Percentiles rank a stretch among this genome's conserved stretches.
Evolutionary conservation across 768 basidiomycete genomes (phyloP).

Genomic region (Chlorophyllum brunneum): DNA sequence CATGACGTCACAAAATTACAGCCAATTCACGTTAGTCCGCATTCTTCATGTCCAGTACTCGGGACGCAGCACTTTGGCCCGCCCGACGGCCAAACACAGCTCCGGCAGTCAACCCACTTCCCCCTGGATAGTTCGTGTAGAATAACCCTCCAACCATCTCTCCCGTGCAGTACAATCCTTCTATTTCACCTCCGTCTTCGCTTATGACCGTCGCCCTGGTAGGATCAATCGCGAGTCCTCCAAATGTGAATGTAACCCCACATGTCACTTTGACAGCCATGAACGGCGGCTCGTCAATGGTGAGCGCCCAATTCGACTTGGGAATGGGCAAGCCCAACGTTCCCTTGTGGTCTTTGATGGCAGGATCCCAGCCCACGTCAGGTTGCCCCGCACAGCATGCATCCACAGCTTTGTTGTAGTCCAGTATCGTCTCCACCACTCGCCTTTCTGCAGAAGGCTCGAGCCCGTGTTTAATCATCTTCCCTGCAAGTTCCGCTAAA

Average conservation of each 20-base stretch:
- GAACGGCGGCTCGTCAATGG: slow-evolving; percentile 49
- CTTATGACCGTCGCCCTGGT: slow-evolving; percentile 48
- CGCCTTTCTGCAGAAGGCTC: slow-evolving; percentile 25
- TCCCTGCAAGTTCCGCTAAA: slow-evolving; percentile 47
- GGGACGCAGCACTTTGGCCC: slow-evolving; percentile 40
- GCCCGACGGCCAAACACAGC: slow-evolving; percentile 64
- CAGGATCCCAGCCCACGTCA: slow-evolving; percentile 49
- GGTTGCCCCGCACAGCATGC: slow-evolving; percentile 32
- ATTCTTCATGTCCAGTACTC: slow-evolving; percentile 3
- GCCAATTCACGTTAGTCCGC: slow-evolving; percentile 14
- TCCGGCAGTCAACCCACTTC: slow-evolving; percentile 61
- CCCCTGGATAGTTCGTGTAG: slow-evolving; percentile 66
- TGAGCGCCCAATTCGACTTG: slow-evolving; percentile 69
- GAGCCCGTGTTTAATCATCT: slow-evolving; percentile 43
- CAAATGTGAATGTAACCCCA: slow-evolving; percentile 73
- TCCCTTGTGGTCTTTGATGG: slow-evolving; percentile 58
- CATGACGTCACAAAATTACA: slow-evolving; percentile 18
- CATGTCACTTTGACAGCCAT: slow-evolving; percentile 66
- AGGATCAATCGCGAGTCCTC: slow-evolving; percentile 59
- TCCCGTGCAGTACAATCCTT: slow-evolving; percentile 60
- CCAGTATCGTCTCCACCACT: slow-evolving; percentile 42
- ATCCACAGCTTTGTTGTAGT: slow-evolving; percentile 49
- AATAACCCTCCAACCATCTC: slow-evolving; percentile 69
- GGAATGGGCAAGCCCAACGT: slow-evolving; percentile 45
- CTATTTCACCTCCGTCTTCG: slow-evolving; percentile 37